Percentiles rank a stretch among this genome's conserved stretches.
These are phyloP conservation scores for Neurospora sp. DNA, from an alignment of 495 filamentous ascomycete genomes.

Conservation along the genomic window DNA sequence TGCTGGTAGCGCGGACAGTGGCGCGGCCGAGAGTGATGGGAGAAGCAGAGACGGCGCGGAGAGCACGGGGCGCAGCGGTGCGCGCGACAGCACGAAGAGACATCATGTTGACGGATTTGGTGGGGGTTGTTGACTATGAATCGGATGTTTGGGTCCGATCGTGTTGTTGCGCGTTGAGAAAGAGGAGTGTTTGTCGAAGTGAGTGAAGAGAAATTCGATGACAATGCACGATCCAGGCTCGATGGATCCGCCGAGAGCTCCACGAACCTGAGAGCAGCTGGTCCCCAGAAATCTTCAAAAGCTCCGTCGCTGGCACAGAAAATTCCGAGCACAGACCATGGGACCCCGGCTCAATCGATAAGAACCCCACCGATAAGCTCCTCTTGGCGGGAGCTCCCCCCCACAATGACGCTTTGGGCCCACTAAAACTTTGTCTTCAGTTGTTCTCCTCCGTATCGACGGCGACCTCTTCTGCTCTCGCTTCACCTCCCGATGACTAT, in stretches of 20 bases:
- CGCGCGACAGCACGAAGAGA: conserved; percentile 63
- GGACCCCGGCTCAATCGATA: not conserved
- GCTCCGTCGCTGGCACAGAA: not conserved
- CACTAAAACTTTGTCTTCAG: not conserved
- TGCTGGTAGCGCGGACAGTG: conserved; percentile 17
- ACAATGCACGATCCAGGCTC: not conserved
- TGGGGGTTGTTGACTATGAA: not conserved
- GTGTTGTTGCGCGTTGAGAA: conserved; percentile 1
- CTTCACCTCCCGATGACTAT: not conserved
- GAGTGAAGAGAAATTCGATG: not conserved
- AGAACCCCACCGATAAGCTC: not conserved
- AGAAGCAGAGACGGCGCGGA: conserved; percentile 49
- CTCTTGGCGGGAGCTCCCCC: not conserved
- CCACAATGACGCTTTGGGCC: not conserved
- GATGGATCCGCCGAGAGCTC: not conserved
- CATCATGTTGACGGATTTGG: conserved; percentile 48
- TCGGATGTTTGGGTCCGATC: not conserved
- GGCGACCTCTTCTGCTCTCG: not conserved
- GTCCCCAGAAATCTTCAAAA: not conserved
- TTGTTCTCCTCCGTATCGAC: not conserved
- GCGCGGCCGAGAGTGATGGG: conserved; percentile 36
- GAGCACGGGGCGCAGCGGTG: conserved; percentile 52
- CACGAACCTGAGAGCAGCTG: not conserved
- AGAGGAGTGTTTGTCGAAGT: not conserved
- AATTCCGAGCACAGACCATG: not conserved